Evolutionary conservation across 2,329 filamentous ascomycete species (phyloP).

Genomic region (Colletotrichum agaves): DNA sequence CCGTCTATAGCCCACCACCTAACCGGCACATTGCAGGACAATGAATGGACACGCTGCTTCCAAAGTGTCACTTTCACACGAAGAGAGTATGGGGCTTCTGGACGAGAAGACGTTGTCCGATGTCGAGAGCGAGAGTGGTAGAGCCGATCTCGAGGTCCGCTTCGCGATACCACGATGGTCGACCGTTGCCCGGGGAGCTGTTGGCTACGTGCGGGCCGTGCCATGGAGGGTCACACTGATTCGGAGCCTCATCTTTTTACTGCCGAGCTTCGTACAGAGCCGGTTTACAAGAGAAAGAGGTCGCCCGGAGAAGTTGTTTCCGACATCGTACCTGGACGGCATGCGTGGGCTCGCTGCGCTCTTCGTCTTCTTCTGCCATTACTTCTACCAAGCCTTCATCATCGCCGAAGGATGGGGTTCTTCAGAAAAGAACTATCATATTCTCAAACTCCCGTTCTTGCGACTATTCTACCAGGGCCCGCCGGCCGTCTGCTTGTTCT

Average conservation of each 20-base stretch:
- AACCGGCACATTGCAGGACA: conserved; percentile 43
- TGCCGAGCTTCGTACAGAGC: conserved; percentile 64
- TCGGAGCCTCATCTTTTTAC: conserved; percentile 56
- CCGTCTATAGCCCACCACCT: not conserved
- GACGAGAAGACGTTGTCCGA: conserved; percentile 58
- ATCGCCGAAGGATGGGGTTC: conserved; percentile 63
- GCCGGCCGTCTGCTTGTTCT: conserved; percentile 69
- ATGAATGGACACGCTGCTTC: conserved; percentile 54
- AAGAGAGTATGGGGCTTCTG: conserved; percentile 58
- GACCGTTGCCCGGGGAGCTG: conserved; percentile 44
- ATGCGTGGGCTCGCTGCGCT: conserved; percentile 67
- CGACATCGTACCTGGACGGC: conserved; percentile 68
- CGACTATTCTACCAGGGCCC: conserved; percentile 65
- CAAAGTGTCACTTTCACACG: conserved; percentile 49
- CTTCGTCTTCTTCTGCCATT: conserved; percentile 68
- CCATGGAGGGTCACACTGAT: conserved; percentile 52
- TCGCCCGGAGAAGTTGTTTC: conserved; percentile 55
- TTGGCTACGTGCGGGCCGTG: conserved; percentile 45
- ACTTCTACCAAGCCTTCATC: conserved; percentile 62
- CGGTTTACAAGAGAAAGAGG: conserved; percentile 54
- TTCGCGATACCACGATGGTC: conserved; percentile 47
- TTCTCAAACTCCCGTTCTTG: conserved; percentile 64
- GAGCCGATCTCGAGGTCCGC: conserved; percentile 51
- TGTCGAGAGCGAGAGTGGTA: conserved; percentile 54
- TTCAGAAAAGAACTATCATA: conserved; percentile 54